phyloP scores from a whole-genome alignment of 805 yeast genomes.

The Sugiyamaella americana region DNA sequence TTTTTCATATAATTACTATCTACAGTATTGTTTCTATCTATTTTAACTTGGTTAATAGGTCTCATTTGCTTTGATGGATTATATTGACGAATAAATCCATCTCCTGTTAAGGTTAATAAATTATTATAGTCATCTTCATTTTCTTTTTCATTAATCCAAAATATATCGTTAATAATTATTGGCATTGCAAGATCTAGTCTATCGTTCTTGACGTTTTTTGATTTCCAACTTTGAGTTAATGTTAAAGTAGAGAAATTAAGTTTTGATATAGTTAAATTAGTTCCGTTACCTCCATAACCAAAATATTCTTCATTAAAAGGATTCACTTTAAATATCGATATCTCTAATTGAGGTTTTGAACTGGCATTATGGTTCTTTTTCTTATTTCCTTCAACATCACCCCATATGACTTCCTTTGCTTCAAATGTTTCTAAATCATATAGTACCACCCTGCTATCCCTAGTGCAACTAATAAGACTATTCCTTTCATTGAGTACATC shows the following conservation, averaged over 20 bases:
- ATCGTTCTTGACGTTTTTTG: slow-evolving; percentile 78
- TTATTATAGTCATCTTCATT: slow-evolving; percentile 17
- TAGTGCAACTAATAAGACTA: neutral
- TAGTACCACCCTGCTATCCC: neutral
- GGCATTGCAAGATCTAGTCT: slow-evolving; percentile 75
- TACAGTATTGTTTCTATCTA: slow-evolving; percentile 38
- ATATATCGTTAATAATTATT: slow-evolving; percentile 62
- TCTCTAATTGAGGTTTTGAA: neutral
- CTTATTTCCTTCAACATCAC: neutral
- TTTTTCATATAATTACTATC: neutral
- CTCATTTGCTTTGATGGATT: slow-evolving; percentile 56
- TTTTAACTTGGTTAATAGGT: slow-evolving; percentile 55
- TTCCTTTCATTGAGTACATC: neutral
- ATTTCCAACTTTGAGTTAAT: slow-evolving; percentile 47
- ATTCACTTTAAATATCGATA: slow-evolving; percentile 5
- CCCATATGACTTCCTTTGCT: neutral
- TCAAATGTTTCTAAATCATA: neutral
- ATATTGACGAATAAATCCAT: slow-evolving; percentile 73
- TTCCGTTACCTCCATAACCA: slow-evolving; percentile 85
- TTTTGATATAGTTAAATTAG: slow-evolving; percentile 40
- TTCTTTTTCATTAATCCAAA: slow-evolving; percentile 29
- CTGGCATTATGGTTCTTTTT: neutral
- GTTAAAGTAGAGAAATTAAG: slow-evolving; percentile 31
- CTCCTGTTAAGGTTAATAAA: slow-evolving; percentile 57
- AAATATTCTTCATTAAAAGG: slow-evolving; percentile 33